Evolutionary conservation across 1,284 basidiomycete genomes (phyloP).

Genomic region (Singerocomus rubriflavus): DNA sequence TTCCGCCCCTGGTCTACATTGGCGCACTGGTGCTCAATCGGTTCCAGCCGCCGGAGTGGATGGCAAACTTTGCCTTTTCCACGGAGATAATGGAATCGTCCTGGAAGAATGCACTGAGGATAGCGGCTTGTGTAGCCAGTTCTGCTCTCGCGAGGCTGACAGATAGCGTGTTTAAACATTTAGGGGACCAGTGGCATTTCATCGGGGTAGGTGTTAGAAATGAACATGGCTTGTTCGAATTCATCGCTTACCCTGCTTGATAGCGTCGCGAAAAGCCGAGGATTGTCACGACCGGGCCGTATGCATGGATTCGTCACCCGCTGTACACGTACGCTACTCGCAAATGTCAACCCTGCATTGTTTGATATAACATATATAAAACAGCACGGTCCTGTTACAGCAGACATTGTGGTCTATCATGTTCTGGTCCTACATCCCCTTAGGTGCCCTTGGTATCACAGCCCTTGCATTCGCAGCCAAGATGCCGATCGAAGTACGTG

Average conservation of each 20-base stretch:
- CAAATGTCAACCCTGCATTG: too few relatives aligned
- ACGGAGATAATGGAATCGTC: neutral
- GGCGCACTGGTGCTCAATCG: conserved; percentile 20
- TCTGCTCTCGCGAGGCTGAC: conserved; percentile 3
- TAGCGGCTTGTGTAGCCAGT: conserved; percentile 15
- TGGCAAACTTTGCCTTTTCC: conserved; percentile 19
- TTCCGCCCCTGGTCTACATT: conserved; percentile 23
- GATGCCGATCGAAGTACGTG: conserved; percentile 32
- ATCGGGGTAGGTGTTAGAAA: conserved; percentile 20
- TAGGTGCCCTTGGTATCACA: conserved; percentile 22
- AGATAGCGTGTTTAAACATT: neutral
- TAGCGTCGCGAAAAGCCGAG: conserved; percentile 33
- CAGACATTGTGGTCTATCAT: conserved; percentile 23
- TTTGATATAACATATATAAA: neutral
- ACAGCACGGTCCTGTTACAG: conserved; percentile 25
- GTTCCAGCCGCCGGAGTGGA: conserved; percentile 30
- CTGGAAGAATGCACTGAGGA: conserved; percentile 6
- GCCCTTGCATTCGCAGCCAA: conserved; percentile 28
- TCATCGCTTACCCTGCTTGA: neutral
- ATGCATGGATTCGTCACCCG: conserved; percentile 33
- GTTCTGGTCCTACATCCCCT: conserved; percentile 34
- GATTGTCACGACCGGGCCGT: conserved; percentile 32
- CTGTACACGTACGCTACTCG: conserved; percentile 18
- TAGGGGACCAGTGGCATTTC: conserved; percentile 29
- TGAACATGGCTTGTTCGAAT: neutral